phyloP scores from a whole-genome alignment of 352 stramenopile genomes.

The Pythium phragmiticola region DNA sequence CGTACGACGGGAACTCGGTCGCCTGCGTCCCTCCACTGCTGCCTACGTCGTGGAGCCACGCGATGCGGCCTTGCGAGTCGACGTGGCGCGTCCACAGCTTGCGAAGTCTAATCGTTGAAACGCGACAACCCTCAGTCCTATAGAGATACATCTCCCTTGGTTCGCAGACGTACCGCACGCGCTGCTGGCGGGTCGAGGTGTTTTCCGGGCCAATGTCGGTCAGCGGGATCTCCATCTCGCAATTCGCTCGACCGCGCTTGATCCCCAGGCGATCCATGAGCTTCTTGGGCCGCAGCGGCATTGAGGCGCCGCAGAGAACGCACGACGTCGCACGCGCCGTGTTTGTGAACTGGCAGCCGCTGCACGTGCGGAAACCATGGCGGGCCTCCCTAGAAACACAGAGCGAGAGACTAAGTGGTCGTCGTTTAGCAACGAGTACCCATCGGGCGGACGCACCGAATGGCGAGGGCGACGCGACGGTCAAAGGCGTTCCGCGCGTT shows the following conservation, averaged over 20 bases:
- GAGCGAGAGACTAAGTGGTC: not conserved
- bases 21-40: not conserved
- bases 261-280: not conserved
- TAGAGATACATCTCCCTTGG: not conserved
- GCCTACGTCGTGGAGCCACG: slow-evolving; percentile 2
- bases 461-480: slow-evolving; percentile 21
- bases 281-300: slow-evolving; percentile 3
- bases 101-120: slow-evolving; percentile 2
- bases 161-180: slow-evolving; percentile 9
- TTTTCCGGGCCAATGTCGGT: not conserved
- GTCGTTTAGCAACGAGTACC: not conserved
- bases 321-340: slow-evolving; percentile 11
- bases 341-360: slow-evolving; percentile 21
- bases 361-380: slow-evolving; percentile 15
- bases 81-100: slow-evolving; percentile 12
- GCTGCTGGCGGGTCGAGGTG: slow-evolving; percentile 2
- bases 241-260: not conserved
- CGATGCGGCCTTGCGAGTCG: slow-evolving; percentile 6
- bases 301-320: slow-evolving; percentile 14
- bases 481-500: slow-evolving; percentile 24
- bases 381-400: slow-evolving; percentile 11
- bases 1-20: slow-evolving; percentile 3
- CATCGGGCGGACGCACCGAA: slow-evolving; percentile 9
- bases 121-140: not conserved
- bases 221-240: not conserved